phyloP scores from a whole-genome alignment of 768 basidiomycete genomes.

The Lactarius sanguifluus region DNA sequence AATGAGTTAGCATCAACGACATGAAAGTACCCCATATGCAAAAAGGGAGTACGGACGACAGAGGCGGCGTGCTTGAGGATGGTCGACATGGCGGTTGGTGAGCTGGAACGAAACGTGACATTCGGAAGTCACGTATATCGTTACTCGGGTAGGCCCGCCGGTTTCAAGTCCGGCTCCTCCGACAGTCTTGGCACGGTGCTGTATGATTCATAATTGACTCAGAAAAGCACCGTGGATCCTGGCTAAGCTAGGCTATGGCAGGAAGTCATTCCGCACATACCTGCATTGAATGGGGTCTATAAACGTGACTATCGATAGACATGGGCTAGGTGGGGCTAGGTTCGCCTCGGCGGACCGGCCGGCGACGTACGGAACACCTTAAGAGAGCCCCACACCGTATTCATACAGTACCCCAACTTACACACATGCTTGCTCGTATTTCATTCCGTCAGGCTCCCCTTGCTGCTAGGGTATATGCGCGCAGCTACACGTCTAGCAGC shows the following conservation, averaged over 20 bases:
- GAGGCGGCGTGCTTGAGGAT: slow-evolving; percentile 62
- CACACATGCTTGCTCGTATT: slow-evolving; percentile 44
- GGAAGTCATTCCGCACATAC: neutral
- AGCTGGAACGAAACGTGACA: neutral
- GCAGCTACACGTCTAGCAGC: slow-evolving; percentile 39
- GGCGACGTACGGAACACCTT: neutral
- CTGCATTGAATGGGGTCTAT: neutral
- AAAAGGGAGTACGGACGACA: slow-evolving; percentile 31
- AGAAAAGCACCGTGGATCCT: neutral
- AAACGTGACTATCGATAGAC: neutral
- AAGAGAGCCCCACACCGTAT: slow-evolving; percentile 6
- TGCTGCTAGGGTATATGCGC: slow-evolving; percentile 36
- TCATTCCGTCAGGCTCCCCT: slow-evolving; percentile 46
- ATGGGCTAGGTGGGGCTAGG: neutral
- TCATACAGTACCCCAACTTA: slow-evolving; percentile 24
- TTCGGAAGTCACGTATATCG: neutral
- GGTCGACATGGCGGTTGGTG: slow-evolving; percentile 48
- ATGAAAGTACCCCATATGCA: slow-evolving; percentile 12
- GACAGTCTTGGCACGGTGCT: neutral
- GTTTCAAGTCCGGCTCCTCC: neutral
- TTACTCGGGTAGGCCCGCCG: slow-evolving; percentile 5
- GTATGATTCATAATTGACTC: neutral
- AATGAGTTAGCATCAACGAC: neutral
- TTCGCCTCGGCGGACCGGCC: neutral
- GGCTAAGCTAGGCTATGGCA: neutral